Evolutionary conservation across 2,329 filamentous ascomycete species (phyloP).

Genomic region (Bipolaris cookei): DNA sequence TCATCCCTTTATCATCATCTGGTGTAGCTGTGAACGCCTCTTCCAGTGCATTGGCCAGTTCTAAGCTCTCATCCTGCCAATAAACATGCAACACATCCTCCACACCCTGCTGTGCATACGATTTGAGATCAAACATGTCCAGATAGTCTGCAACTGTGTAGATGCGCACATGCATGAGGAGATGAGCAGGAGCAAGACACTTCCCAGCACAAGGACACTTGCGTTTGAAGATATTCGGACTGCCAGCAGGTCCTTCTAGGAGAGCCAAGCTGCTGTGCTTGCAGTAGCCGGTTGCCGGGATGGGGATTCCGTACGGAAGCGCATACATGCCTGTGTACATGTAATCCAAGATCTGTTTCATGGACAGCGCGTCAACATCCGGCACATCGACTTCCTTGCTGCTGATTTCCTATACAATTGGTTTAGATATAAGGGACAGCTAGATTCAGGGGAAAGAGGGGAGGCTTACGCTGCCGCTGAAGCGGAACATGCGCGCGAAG

Average conservation of each 20-base stretch:
- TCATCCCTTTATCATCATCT: constrained; percentile 8
- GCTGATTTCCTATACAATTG: background rate
- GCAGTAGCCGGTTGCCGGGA: constrained; percentile 6
- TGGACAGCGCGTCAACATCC: constrained; percentile 1
- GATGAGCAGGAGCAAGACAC: background rate
- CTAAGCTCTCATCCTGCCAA: constrained; percentile 10
- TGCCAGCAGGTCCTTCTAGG: background rate
- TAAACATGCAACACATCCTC: constrained; percentile 15
- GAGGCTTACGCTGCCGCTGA: constrained; percentile 8
- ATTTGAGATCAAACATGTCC: constrained; percentile 5
- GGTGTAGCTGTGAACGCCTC: constrained; percentile 10
- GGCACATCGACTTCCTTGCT: background rate
- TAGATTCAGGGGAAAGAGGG: background rate
- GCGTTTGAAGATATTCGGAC: constrained; percentile 4
- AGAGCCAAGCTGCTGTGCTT: constrained; percentile 8
- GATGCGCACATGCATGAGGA: constrained; percentile 12
- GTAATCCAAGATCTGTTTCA: constrained; percentile 15
- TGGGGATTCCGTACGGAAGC: constrained; percentile 3
- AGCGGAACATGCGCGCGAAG: constrained; percentile 17
- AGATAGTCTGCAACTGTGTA: constrained; percentile 17
- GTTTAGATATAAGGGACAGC: background rate
- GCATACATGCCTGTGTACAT: constrained; percentile 13
- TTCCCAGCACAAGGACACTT: constrained; percentile 13
- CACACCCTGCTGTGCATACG: constrained; percentile 5
- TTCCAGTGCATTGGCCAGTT: constrained; percentile 9